Conservation (phyloP, 2,329 filamentous ascomycete genomes). For the Diaporthe australafricana region DNA sequence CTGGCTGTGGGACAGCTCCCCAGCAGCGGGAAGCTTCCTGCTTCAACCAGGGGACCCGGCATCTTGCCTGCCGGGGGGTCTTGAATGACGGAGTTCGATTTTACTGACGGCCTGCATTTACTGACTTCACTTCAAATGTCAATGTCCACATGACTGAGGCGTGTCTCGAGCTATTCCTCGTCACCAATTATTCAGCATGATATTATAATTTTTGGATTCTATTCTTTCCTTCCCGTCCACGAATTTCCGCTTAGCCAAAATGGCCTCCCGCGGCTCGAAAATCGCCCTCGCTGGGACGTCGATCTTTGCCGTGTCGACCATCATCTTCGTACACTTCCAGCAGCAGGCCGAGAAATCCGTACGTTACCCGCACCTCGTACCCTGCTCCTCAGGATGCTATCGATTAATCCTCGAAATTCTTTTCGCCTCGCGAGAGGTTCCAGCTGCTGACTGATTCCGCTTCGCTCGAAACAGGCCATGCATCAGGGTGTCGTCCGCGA, state of each 20-base stretch:
- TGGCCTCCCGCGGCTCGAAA: conserved; percentile 89
- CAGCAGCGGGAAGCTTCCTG: conserved; percentile 33
- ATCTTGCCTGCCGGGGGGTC: conserved; percentile 27
- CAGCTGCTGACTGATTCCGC: background rate
- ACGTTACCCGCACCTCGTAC: conserved; percentile 49
- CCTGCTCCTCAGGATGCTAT: background rate
- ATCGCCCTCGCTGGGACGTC: conserved; percentile 84
- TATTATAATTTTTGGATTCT: background rate
- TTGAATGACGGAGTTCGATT: conserved; percentile 30
- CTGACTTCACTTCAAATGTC: background rate
- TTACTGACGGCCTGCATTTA: background rate
- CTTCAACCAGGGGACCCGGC: background rate
- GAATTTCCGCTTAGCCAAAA: conserved; percentile 51
- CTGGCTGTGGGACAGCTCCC: conserved; percentile 22
- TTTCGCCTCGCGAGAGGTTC: background rate
- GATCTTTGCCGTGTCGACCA: conserved; percentile 78
- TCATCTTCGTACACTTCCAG: conserved; percentile 89
- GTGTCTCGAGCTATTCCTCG: background rate
- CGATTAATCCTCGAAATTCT: background rate
- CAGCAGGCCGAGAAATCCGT: conserved; percentile 88
- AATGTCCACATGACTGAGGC: background rate
- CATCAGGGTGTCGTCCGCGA: conserved; percentile 94
- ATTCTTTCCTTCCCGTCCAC: background rate
- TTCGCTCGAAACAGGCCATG: conserved; percentile 78
- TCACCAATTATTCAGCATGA: background rate